These are phyloP conservation scores for Durusdinium trenchii DNA, from an alignment of 73 alveolate genomes.

Conservation along the genomic window DNA sequence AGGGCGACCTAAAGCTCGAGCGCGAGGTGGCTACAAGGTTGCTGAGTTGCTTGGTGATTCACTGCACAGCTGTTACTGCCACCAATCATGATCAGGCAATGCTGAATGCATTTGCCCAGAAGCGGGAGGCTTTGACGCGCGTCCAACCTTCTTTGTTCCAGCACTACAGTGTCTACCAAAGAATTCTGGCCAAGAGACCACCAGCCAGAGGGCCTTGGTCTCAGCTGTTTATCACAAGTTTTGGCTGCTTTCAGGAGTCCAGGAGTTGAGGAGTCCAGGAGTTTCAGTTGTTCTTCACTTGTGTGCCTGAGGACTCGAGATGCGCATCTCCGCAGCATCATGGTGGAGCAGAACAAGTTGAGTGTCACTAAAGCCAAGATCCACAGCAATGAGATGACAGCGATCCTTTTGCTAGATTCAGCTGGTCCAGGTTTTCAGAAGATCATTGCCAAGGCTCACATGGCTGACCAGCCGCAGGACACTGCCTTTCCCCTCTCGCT, in stretches of 20 bases:
- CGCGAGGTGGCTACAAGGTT: background rate
- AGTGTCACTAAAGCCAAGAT: background rate
- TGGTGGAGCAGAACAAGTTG: background rate
- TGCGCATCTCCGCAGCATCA: background rate
- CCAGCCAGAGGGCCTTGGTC: background rate
- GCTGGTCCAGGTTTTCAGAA: background rate
- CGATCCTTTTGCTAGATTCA: background rate
- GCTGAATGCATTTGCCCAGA: background rate
- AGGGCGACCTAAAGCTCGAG: background rate
- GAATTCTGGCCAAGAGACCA: background rate
- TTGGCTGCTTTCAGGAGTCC: background rate
- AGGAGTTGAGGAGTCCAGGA: background rate
- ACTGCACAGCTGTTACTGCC: background rate
- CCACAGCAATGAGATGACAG: background rate
- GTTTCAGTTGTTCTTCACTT: background rate
- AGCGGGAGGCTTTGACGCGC: background rate
- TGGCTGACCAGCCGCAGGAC: background rate
- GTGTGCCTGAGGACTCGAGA: background rate
- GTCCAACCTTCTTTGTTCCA: background rate
- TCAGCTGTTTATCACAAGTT: background rate
- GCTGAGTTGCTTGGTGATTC: background rate
- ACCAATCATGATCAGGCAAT: background rate
- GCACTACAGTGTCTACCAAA: background rate
- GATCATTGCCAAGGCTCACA: background rate
- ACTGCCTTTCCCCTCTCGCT: background rate